Evolutionary conservation across 495 filamentous ascomycete genomes (phyloP), one percentile per base, ranked within the genome.

Genomic region (Aspergillus funiculosus): DNA sequence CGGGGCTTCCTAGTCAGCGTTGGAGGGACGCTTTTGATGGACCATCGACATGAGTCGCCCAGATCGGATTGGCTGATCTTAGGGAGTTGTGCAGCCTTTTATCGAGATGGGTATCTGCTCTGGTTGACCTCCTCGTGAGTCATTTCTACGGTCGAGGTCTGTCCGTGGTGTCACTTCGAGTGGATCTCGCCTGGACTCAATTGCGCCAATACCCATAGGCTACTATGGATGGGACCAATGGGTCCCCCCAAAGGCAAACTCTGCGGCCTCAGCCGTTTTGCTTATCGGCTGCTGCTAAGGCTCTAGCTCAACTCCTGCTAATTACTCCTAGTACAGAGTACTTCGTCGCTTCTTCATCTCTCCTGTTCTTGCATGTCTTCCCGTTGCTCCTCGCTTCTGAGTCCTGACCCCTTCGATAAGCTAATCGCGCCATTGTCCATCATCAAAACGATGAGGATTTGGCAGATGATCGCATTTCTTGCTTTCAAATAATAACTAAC

Each of bases 1-100:
- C 28, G 46, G 46, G 39, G 39, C 46, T 21, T 43, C 28, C n/a
- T 25, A 11, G 7, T 46, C 45, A 53, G 56, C 25, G 45, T 53
- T 21, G 54, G 51, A 10, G 60, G 53, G 43, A n/a, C n/a, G n/a
- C n/a, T n/a, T n/a, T n/a, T n/a, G n/a, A n/a, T n/a, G n/a, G n/a
- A n/a, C n/a, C n/a, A n/a, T n/a, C n/a, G n/a, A n/a, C n/a, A n/a
- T n/a, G n/a, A n/a, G n/a, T n/a, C n/a, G n/a, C n/a, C n/a, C n/a
- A n/a, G n/a, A n/a, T n/a, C n/a, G n/a, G n/a, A n/a, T n/a, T n/a
- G n/a, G n/a, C n/a, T n/a, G n/a, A n/a, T n/a, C n/a, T n/a, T n/a
- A n/a, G n/a, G n/a, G n/a, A n/a, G n/a, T n/a, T n/a, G n/a, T n/a
- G n/a, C n/a, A n/a, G n/a, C n/a, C n/a, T n/a, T n/a, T n/a, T n/a